Percentiles rank a stretch among this genome's conserved stretches.
phyloP scores from a whole-genome alignment of 2,329 filamentous ascomycete genomes.

The Penicillium sp. region DNA sequence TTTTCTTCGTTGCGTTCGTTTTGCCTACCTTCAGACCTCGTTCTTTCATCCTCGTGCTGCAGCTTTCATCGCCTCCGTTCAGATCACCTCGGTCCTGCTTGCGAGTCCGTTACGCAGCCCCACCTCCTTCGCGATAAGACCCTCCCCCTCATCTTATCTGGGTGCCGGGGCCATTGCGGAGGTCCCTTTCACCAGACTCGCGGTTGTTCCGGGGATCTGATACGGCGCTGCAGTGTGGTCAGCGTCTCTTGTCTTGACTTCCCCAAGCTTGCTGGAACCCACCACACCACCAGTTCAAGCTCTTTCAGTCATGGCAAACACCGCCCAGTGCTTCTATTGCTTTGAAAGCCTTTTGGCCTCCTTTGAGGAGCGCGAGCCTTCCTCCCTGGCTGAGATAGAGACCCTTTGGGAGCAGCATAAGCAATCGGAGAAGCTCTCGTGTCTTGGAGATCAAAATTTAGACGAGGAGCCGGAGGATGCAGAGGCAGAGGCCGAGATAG shows the following conservation, averaged over 20 bases:
- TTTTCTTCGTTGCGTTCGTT: slow-evolving; percentile 3
- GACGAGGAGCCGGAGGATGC: slow-evolving; percentile 39
- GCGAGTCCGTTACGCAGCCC: slow-evolving; percentile 19
- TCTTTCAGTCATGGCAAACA: slow-evolving; percentile 71
- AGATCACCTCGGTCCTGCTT: slow-evolving; percentile 14
- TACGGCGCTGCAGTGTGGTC: slow-evolving; percentile 11
- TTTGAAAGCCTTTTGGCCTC: slow-evolving; percentile 84
- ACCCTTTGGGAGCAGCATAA: slow-evolving; percentile 67
- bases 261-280: background rate
- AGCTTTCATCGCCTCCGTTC: background rate
- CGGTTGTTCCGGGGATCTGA: slow-evolving; percentile 18
- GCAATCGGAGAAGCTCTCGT: slow-evolving; percentile 47
- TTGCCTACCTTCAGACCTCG: background rate
- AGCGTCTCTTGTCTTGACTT: background rate
- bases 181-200: slow-evolving; percentile 14
- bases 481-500: slow-evolving; percentile 22
- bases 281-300: background rate
- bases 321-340: slow-evolving; percentile 87
- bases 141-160: slow-evolving; percentile 26
- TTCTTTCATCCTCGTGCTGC: slow-evolving; percentile 7
- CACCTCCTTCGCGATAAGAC: slow-evolving; percentile 8
- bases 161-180: slow-evolving; percentile 15
- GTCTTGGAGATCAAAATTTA: slow-evolving; percentile 34
- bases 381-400: slow-evolving; percentile 73
- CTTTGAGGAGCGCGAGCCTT: slow-evolving; percentile 71